These are phyloP conservation scores for Gynostemma pentaphyllum DNA, from an alignment of 306 rosid genomes.

Conservation along the genomic window DNA sequence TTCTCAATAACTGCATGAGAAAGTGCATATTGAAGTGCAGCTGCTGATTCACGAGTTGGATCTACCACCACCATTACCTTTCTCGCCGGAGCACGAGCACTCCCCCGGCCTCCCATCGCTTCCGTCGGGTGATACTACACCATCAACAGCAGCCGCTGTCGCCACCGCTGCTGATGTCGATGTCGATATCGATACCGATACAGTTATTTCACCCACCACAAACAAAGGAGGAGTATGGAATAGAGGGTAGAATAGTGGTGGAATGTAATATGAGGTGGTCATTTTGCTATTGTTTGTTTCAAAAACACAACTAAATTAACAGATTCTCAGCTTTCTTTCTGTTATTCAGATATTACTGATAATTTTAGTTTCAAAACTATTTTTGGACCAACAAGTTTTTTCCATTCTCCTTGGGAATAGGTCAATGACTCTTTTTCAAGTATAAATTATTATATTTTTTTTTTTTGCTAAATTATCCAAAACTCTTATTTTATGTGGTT, in stretches of 20 bases:
- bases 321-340: constrained; percentile 14
- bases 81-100: constrained; percentile 1
- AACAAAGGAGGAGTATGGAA: constrained; percentile 3
- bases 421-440: constrained; percentile 15
- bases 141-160: constrained; percentile 7
- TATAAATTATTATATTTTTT: too few species aligned
- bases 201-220: too few species aligned
- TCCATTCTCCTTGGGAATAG: constrained; percentile 30
- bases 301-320: constrained; percentile 21
- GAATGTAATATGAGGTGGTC: constrained; percentile 21
- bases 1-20: constrained; percentile 42
- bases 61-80: constrained; percentile 70
- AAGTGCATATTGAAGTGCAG: constrained; percentile 59
- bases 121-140: not conserved
- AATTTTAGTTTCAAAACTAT: constrained; percentile 6
- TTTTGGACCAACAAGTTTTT: constrained; percentile 12
- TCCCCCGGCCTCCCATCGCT: constrained; percentile 29
- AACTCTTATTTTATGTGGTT: too few species aligned
- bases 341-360: not conserved
- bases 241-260: not conserved
- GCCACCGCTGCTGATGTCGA: not conserved
- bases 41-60: constrained; percentile 58
- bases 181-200: too few species aligned
- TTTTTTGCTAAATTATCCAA: too few species aligned
- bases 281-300: constrained; percentile 14